Evolutionary conservation across 176 grass and related monocot species (phyloP), one percentile per base, ranked within the genome.

Genomic region (Luzula sylvatica): DNA sequence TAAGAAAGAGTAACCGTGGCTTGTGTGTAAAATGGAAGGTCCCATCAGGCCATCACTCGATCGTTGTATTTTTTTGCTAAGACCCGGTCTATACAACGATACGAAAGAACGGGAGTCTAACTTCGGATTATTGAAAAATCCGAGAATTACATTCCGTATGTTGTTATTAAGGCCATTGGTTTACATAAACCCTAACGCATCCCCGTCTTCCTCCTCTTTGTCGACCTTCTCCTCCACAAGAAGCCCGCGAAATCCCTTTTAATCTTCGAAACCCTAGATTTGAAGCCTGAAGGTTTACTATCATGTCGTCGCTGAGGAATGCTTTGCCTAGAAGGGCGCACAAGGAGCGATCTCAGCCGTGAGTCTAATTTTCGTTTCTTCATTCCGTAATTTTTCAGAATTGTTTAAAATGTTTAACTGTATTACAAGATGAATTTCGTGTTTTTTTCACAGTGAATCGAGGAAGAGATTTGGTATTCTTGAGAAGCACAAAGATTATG

Each of bases 301-400:
- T 42, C 20, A 96, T 96, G 92, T 96, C 85, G 55, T 89, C 85
- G 28, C 65, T 96, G 58, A 83, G 92, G 60, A 98, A 98, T 56
- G 81, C 92, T 16, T 61, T 98, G 61, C 72, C 78, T 48, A 57
- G 92, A 47, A 69, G 73, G 17, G 71, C 92, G 50, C 92, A 96
- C 75, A 89, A 89, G 74, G 92, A 96, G 69, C 85, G 92, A 19
- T 44, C 92, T 23, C 92, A 96, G 65, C 92, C 80, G 84, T 96
- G 66, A 79, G 81, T 69, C 30, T 16, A 29, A 53, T 56, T 16
- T 25, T 53, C 2, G 3, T 35, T 50, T 19, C 16, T 42, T 27
- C 27, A 28, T 14, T 16, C 46, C 8, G 20, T 41, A 22, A 6
- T 43, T 23, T 19, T 73, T 48, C 11, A 28, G 26, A 19, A 29